A percentile compares a stretch with the other conserved stretches of the same genome.
Conservation (phyloP, 2,329 filamentous ascomycete genomes). For the Aspergillus jensenii region DNA sequence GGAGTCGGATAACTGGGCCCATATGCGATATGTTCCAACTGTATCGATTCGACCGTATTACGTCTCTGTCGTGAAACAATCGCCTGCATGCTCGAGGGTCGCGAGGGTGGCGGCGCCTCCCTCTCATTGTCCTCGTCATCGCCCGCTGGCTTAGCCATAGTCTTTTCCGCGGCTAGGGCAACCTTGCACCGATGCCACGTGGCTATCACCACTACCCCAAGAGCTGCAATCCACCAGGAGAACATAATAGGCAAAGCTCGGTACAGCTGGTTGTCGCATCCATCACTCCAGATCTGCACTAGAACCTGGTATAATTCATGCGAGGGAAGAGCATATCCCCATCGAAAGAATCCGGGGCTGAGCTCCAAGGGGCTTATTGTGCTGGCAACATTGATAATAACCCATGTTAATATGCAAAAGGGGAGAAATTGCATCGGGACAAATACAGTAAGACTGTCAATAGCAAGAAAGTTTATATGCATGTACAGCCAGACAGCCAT, state of each 20-base stretch:
- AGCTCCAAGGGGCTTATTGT: slow-evolving; percentile 42
- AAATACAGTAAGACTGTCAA: slow-evolving; percentile 41
- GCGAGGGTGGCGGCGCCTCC: no score
- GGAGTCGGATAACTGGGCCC: no score
- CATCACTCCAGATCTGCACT: slow-evolving; percentile 43
- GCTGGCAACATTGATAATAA: slow-evolving; percentile 40
- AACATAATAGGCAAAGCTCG: slow-evolving; percentile 43
- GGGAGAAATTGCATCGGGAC: slow-evolving; percentile 39
- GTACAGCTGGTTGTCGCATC: slow-evolving; percentile 38
- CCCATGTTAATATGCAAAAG: slow-evolving; percentile 42
- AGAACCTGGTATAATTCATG: slow-evolving; percentile 41
- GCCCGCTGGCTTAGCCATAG: no score
- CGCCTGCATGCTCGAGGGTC: no score
- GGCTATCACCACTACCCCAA: background rate
- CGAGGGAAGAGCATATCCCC: slow-evolving; percentile 40
- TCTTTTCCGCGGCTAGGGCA: no score
- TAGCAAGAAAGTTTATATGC: slow-evolving; percentile 40
- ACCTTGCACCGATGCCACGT: no score
- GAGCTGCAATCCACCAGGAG: slow-evolving; percentile 32
- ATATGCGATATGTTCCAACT: no score
- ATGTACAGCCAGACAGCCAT: slow-evolving; percentile 41
- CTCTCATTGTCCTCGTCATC: no score
- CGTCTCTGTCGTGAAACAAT: no score
- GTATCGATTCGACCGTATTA: no score
- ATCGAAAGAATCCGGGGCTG: slow-evolving; percentile 40